Evolutionary conservation across 177 flowering plant genomes (phyloP), one percentile per base, ranked within the genome.

Genomic region (Vitis hybrid): DNA sequence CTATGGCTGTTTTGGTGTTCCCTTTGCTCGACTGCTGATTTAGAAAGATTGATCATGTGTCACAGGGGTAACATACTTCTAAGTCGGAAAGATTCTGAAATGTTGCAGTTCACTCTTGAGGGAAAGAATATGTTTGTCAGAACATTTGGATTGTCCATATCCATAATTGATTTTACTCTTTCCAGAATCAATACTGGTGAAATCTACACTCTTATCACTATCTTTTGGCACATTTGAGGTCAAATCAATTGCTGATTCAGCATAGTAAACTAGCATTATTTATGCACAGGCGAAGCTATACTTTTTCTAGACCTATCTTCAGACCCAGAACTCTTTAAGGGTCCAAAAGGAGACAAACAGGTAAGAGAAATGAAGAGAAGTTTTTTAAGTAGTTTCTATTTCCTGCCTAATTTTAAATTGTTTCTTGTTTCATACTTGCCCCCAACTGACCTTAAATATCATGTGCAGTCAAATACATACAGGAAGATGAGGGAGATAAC

Each of bases 131-230:
- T 88, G 72, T 62, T 57, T 73, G 71, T 89, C 54, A 82, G 24
- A 69, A 86, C 97, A 66, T 85, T 74, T 76, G 99, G 99, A 11
- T 75, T 96, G 62, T 57, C 64, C 4, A 65, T 87, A 64, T 91
- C 97, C 8, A 91, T 96, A 60, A 94, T 96, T 58, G 98, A 96
- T 75, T 96, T 94, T 72, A 96, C 97, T n/a, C 90, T 96, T 60
- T 94, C 99, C n/a, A 82, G 99, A 77, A 88, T 96, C 38, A 96
- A 94, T 59, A 87, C 95, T 5, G 99, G 98, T 96, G 50, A 72
- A n/a, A 12, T 24, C 59, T 59, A 47, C 13, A 59, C 18, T 20
- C 47, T 9, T 11, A 58, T 53, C 1, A 13, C 59, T n/a, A 20
- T 74, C 60, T 14, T 28, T 63, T 52, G 38, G 3, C 22, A 9